Conservation (phyloP, 1,284 basidiomycete genomes). For the Cryptococcus amylolentus region DNA sequence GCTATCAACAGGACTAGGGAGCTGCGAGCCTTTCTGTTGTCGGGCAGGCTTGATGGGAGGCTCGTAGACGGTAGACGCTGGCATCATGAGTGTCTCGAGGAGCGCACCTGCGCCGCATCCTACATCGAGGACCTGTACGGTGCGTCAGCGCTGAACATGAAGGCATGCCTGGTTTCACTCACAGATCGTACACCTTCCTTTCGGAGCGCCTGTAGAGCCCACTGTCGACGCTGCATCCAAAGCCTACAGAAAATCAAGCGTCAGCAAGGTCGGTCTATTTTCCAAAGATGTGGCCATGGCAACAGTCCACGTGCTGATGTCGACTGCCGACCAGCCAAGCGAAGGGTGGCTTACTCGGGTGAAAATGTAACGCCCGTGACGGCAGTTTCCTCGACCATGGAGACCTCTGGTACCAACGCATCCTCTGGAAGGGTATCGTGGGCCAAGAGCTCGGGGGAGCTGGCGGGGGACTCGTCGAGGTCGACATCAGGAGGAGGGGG, state of each 20-base stretch:
- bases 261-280: neutral
- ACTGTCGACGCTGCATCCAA: slow-evolving; percentile 47
- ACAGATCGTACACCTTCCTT: slow-evolving; percentile 42
- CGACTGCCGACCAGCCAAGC: neutral
- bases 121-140: slow-evolving; percentile 42
- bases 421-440: slow-evolving; percentile 15
- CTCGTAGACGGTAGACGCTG: slow-evolving; percentile 41
- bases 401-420: slow-evolving; percentile 32
- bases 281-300: too few relatives aligned
- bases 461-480: neutral
- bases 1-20: slow-evolving; percentile 20
- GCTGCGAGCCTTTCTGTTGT: slow-evolving; percentile 5
- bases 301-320: neutral
- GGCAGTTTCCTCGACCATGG: slow-evolving; percentile 46
- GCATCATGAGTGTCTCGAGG: slow-evolving; percentile 42
- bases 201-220: slow-evolving; percentile 45
- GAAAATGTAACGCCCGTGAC: slow-evolving; percentile 47
- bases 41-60: slow-evolving; percentile 28
- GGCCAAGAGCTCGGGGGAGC: slow-evolving; percentile 17
- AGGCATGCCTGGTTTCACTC: slow-evolving; percentile 5
- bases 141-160: neutral
- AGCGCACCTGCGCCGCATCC: slow-evolving; percentile 47
- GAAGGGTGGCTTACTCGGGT: slow-evolving; percentile 38
- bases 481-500: neutral
- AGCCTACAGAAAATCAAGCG: slow-evolving; percentile 20